Evolutionary conservation across 495 filamentous ascomycete species (phyloP), one percentile per base, ranked within the genome.

Genomic region (Neurospora sublineolata): DNA sequence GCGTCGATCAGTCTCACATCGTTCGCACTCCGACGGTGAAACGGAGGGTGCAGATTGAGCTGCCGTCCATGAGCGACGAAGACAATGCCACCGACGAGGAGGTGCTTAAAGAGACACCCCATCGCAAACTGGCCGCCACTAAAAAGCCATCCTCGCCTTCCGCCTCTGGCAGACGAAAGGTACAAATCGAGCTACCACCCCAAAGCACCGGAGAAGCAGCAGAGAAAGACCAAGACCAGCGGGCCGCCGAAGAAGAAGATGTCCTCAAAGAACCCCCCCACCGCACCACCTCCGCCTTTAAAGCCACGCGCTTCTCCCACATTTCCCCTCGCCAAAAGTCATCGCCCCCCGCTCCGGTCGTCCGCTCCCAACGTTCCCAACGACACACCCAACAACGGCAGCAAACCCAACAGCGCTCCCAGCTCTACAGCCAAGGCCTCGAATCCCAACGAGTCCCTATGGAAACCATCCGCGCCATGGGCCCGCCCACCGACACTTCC

Each of bases 361-460:
- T 46, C 30, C 73, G 73, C 2, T 78, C 78, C 20, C 73, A 72
- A 71, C 69, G 16, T 30, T 42, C 40, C 12, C 67, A 38, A 68
- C 75, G 52, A 41, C 73, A 58, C 14, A 68, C 68, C 41, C 73
- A 58, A 46, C 72, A 36, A 7, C 33, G 33, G 33, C 33, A 41
- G 41, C 52, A 67, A 16, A 74, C 67, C 23, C 73, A 69, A 76
- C 78, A 67, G 3, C 36, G 73, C 1, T 79, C 78, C 23, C 79
- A 80, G 37, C 74, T 77, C 37, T 81, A 79, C 46, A 83, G 78
- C 68, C 85, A 85, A 70, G 78, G 75, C 27, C 70, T 83, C 23
- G 84, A 86, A 71, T 86, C 84, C 72, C 85, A 87, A 71, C 82
- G 86, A 12, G 73, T 87, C 18, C 79, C 83, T 9, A 73, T 85